phyloP scores from a whole-genome alignment of 2,329 filamentous ascomycete genomes.

The Fusarium sp. region DNA sequence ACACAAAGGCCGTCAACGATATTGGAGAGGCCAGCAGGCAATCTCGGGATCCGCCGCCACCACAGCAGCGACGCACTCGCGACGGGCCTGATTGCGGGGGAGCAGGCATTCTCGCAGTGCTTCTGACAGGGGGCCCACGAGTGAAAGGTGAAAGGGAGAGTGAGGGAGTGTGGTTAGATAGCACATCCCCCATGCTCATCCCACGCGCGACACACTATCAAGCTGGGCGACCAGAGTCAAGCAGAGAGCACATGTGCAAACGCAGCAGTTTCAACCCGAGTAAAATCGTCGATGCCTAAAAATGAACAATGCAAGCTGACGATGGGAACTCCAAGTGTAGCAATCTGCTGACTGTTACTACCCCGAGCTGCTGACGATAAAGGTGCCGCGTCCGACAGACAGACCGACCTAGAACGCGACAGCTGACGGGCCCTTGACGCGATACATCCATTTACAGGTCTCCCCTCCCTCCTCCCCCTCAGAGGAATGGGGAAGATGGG shows the following conservation, averaged over 20 bases:
- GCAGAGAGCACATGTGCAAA: too few species aligned
- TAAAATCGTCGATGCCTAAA: too few species aligned
- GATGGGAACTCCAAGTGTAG: too few species aligned
- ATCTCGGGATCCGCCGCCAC: conserved; percentile 32
- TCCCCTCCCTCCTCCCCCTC: too few species aligned
- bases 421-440: conserved; percentile 39
- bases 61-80: conserved; percentile 27
- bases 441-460: too few species aligned
- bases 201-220: too few species aligned
- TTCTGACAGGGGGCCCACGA: conserved; percentile 30
- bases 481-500: conserved; percentile 22
- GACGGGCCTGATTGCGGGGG: conserved; percentile 40
- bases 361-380: conserved; percentile 25
- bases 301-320: background rate
- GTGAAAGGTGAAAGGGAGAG: too few species aligned
- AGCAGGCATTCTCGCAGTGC: conserved; percentile 39
- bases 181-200: too few species aligned
- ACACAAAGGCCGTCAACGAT: too few species aligned
- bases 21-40: conserved; percentile 5
- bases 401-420: conserved; percentile 22
- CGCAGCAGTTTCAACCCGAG: conserved; percentile 25
- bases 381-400: conserved; percentile 13
- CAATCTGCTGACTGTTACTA: conserved; percentile 22
- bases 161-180: conserved; percentile 35
- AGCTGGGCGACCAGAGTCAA: too few species aligned